Percentiles rank a stretch among this genome's conserved stretches.
Conservation (phyloP, 2,329 filamentous ascomycete genomes). For the Tolypocladium guangdongense region DNA sequence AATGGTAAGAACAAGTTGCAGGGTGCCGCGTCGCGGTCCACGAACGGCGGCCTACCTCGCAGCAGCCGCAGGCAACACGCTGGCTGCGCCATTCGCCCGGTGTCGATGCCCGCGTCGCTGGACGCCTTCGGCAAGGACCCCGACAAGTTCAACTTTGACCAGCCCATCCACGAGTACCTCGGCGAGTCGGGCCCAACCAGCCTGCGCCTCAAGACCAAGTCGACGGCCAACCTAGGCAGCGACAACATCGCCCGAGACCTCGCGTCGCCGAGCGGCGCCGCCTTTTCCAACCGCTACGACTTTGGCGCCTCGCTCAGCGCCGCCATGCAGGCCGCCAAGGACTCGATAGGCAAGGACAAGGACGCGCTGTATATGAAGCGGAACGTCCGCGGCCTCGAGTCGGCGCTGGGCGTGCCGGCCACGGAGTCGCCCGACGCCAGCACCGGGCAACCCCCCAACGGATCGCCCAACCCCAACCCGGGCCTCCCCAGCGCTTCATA, state of each 20-base stretch:
- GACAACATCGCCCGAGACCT: slow-evolving; percentile 45
- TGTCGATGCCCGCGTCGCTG: slow-evolving; percentile 46
- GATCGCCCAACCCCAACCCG: slow-evolving; percentile 35
- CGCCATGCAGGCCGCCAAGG: slow-evolving; percentile 66
- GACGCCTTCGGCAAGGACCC: slow-evolving; percentile 62
- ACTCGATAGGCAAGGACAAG: slow-evolving; percentile 45
- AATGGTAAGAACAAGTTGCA: slow-evolving; percentile 45
- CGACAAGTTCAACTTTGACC: slow-evolving; percentile 43
- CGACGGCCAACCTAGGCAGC: slow-evolving; percentile 49
- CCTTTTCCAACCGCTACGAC: slow-evolving; percentile 89
- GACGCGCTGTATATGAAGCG: slow-evolving; percentile 48
- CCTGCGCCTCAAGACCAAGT: slow-evolving; percentile 63
- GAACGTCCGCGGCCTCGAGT: slow-evolving; percentile 20
- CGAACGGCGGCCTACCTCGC: slow-evolving; percentile 46
- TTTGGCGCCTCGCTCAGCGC: slow-evolving; percentile 86
- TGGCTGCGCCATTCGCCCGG: slow-evolving; percentile 31
- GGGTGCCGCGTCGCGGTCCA: slow-evolving; percentile 37
- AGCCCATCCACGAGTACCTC: slow-evolving; percentile 50
- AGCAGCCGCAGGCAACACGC: slow-evolving; percentile 47
- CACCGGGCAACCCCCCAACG: slow-evolving; percentile 16
- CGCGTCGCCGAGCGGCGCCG: slow-evolving; percentile 51
- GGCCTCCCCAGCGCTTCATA: slow-evolving; percentile 78
- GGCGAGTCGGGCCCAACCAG: slow-evolving; percentile 48
- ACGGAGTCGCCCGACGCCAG: slow-evolving; percentile 9
- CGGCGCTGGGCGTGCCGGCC: slow-evolving; percentile 9